Conservation (phyloP, 805 yeast species). For the Candida ortonii region DNA sequence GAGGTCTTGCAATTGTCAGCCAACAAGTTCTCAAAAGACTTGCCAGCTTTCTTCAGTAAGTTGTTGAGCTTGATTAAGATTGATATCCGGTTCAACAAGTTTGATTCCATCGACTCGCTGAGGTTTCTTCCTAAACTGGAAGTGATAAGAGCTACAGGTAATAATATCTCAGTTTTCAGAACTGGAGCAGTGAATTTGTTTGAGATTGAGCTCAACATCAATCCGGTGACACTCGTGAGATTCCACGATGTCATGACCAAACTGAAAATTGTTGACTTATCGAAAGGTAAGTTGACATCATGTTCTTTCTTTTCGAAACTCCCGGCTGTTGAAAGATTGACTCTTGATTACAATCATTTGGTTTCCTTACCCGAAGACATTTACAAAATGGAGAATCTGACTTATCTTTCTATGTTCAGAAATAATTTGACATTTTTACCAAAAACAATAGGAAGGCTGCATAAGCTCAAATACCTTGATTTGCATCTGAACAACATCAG, state of each 20-base stretch:
- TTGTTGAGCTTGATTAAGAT: conserved; percentile 61
- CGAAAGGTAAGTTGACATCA: conserved; percentile 78
- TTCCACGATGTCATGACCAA: conserved; percentile 52
- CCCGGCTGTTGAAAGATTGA: conserved; percentile 66
- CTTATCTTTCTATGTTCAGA: conserved; percentile 64
- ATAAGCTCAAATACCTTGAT: conserved; percentile 64
- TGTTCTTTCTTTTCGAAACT: conserved; percentile 65
- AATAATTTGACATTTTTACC: conserved; percentile 78
- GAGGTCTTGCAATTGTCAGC: conserved; percentile 73
- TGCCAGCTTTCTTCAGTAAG: conserved; percentile 52
- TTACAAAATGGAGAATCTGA: conserved; percentile 54
- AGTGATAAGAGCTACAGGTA: conserved; percentile 71
- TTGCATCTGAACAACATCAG: conserved; percentile 82
- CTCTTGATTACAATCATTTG: conserved; percentile 78
- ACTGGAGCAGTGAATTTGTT: conserved; percentile 61
- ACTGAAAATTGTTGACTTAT: conserved; percentile 69
- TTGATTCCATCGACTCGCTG: conserved; percentile 52
- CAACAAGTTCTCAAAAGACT: conserved; percentile 52
- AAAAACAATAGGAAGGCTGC: conserved; percentile 54
- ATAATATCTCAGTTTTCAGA: conserved; percentile 67
- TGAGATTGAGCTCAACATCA: conserved; percentile 70
- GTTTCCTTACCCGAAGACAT: conserved; percentile 72
- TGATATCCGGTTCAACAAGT: conserved; percentile 72
- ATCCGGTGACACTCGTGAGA: conserved; percentile 73
- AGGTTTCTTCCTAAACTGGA: conserved; percentile 61